Evolutionary conservation across 1,139 yeast genomes (phyloP).

Genomic region (Protomyces arabidopsidicola): DNA sequence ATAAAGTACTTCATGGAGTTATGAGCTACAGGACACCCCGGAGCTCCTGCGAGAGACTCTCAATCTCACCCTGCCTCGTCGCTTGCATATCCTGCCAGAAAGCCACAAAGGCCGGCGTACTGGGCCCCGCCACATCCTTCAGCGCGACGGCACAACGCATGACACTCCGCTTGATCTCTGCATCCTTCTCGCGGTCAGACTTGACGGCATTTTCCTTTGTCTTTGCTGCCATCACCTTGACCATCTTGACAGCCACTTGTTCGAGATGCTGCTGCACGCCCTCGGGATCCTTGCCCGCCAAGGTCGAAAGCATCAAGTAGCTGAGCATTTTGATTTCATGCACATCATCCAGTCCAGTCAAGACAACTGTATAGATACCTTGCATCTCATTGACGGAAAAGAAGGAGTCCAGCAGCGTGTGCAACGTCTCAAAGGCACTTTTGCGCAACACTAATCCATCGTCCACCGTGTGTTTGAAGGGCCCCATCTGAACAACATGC

Average conservation of each 20-base stretch:
- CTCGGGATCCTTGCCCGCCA: constrained; percentile 37
- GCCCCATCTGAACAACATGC: constrained; percentile 75
- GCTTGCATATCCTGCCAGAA: constrained; percentile 11
- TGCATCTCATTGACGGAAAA: constrained; percentile 30
- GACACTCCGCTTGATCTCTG: constrained; percentile 37
- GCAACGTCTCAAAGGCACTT: constrained; percentile 65
- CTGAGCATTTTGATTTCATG: constrained; percentile 47
- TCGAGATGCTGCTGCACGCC: constrained; percentile 30
- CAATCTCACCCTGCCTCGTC: not conserved
- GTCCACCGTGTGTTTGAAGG: constrained; percentile 76
- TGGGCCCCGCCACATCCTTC: not conserved
- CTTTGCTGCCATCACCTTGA: constrained; percentile 40
- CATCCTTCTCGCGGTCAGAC: constrained; percentile 49
- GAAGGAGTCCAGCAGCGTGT: constrained; percentile 46
- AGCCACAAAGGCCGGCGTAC: constrained; percentile 11
- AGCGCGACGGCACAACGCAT: constrained; percentile 21
- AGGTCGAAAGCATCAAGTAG: constrained; percentile 42
- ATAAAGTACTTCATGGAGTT: no score
- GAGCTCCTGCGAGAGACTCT: not conserved
- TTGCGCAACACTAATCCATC: constrained; percentile 73
- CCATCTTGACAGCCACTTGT: constrained; percentile 40
- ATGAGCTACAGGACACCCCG: not conserved
- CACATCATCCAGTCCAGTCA: constrained; percentile 45
- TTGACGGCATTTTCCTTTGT: constrained; percentile 49
- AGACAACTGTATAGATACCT: constrained; percentile 39